phyloP scores from a whole-genome alignment of 2,329 filamentous ascomycete species.

The Alternaria conjuncta region DNA sequence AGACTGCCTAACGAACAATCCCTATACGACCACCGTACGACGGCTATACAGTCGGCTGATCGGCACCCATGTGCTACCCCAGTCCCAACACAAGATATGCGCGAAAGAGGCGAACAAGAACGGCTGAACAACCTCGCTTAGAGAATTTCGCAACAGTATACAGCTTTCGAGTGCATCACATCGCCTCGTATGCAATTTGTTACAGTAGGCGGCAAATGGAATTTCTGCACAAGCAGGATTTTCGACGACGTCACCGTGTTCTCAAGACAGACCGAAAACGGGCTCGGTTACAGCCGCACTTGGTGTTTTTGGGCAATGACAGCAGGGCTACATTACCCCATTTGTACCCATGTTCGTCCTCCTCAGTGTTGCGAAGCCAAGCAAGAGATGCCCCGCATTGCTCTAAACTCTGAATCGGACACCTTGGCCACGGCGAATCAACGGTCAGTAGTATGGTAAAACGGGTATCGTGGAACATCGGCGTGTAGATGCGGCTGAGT shows the following conservation, averaged over 20 bases:
- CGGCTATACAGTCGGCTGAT: not conserved
- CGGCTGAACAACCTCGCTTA: not conserved
- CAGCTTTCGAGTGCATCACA: not conserved
- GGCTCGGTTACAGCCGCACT: not conserved
- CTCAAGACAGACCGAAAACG: conserved; percentile 1
- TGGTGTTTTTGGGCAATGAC: not conserved
- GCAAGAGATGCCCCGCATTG: not conserved
- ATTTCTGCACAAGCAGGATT: conserved; percentile 2
- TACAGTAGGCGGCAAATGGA: not conserved
- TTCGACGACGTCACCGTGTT: conserved; percentile 4
- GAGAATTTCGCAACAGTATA: not conserved
- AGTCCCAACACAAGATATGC: not conserved
- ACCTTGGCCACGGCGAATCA: not conserved
- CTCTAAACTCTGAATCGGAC: not conserved
- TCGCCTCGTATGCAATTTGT: not conserved
- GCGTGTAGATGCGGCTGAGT: not conserved
- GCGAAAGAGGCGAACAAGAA: not conserved
- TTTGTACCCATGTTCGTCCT: not conserved
- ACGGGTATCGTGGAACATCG: not conserved
- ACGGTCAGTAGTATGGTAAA: not conserved
- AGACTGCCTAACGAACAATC: not conserved
- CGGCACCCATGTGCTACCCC: not conserved
- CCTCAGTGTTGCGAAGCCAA: not conserved
- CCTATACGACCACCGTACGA: not conserved
- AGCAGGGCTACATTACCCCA: conserved; percentile 1